These are phyloP conservation scores for Pinus albicaulis DNA, from an alignment of 75 land plant species.

Conservation along the genomic window DNA sequence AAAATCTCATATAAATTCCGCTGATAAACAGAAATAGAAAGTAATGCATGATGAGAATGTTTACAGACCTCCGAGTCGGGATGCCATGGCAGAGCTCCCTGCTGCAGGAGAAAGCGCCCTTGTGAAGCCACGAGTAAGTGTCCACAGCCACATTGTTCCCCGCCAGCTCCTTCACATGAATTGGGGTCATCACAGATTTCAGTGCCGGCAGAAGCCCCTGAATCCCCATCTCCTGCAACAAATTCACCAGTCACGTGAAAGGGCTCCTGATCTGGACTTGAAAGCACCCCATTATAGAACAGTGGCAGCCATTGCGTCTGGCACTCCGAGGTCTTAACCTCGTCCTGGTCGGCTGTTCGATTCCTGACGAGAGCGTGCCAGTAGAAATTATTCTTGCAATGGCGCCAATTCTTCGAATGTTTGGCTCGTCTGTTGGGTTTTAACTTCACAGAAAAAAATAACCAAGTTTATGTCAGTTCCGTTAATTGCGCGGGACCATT, in stretches of 20 bases:
- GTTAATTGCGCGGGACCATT: too few relatives aligned
- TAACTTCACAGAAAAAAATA: too few relatives aligned
- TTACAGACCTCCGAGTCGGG: conserved; percentile 57
- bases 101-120: conserved; percentile 89
- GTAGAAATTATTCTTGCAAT: background rate
- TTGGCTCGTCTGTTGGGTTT: background rate
- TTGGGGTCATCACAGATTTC: conserved; percentile 81
- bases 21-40: background rate
- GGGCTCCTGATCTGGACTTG: too few relatives aligned
- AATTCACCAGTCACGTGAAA: background rate
- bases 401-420: conserved; percentile 7
- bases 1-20: background rate
- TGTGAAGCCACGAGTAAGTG: conserved; percentile 96
- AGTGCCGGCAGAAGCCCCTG: conserved; percentile 85
- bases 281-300: background rate
- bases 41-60: background rate
- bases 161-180: conserved; percentile 62
- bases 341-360: background rate
- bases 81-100: conserved; percentile 70
- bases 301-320: background rate
- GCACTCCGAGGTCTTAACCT: background rate
- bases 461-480: too few relatives aligned
- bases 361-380: background rate
- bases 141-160: conserved; percentile 81
- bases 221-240: conserved; percentile 66